A percentile compares a stretch with the other conserved stretches of the same genome.
phyloP scores from a whole-genome alignment of 2,329 filamentous ascomycete genomes.

The Diplodia intermedia region DNA sequence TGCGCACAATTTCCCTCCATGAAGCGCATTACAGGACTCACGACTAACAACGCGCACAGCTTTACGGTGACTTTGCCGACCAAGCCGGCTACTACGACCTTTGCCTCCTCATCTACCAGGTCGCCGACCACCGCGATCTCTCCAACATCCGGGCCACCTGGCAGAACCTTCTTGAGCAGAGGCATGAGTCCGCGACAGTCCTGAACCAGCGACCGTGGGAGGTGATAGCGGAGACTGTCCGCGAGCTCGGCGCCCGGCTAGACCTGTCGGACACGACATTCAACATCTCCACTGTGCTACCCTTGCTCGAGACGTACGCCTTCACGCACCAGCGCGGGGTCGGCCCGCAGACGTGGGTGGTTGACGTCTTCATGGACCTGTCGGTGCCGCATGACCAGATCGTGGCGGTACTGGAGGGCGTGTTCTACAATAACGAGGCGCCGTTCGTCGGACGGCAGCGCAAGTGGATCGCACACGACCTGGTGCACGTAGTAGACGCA shows the following conservation, averaged over 20 bases:
- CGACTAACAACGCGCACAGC: constrained; percentile 55
- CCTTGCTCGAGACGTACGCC: constrained; percentile 64
- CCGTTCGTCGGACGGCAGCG: constrained; percentile 68
- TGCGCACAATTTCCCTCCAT: constrained; percentile 47
- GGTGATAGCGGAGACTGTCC: constrained; percentile 67
- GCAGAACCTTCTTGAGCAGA: constrained; percentile 78
- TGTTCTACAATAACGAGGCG: constrained; percentile 71
- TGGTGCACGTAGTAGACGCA: constrained; percentile 65
- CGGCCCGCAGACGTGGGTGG: constrained; percentile 63
- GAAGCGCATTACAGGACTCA: constrained; percentile 1
- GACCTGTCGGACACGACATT: constrained; percentile 64
- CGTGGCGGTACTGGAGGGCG: constrained; percentile 66
- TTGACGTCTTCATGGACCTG: constrained; percentile 70
- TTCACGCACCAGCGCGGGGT: constrained; percentile 58
- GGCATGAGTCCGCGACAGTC: constrained; percentile 59
- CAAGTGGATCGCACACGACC: constrained; percentile 64
- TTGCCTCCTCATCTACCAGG: constrained; percentile 89
- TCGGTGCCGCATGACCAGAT: constrained; percentile 67
- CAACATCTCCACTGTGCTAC: constrained; percentile 61
- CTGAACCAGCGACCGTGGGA: constrained; percentile 69
- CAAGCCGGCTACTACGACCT: constrained; percentile 93
- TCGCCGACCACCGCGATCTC: constrained; percentile 87
- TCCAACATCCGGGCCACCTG: constrained; percentile 85
- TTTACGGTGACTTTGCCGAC: constrained; percentile 94
- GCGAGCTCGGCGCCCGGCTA: constrained; percentile 63